phyloP scores from a whole-genome alignment of 2,329 filamentous ascomycete species.

The Aschersonia sp. region DNA sequence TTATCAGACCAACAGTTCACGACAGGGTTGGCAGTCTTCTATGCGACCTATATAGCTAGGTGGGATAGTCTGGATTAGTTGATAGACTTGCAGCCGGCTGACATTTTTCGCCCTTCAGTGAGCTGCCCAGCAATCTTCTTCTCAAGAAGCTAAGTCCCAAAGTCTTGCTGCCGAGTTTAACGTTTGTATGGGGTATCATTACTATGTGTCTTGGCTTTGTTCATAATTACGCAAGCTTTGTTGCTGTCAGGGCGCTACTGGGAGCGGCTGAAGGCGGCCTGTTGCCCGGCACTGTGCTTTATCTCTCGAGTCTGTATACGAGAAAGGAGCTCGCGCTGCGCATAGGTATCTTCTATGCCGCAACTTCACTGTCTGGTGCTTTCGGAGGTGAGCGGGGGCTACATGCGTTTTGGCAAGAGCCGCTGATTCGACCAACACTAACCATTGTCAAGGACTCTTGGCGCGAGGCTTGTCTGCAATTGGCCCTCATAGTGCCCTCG shows the following conservation, averaged over 20 bases:
- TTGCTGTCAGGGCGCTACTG: slow-evolving; percentile 55
- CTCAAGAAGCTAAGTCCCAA: slow-evolving; percentile 48
- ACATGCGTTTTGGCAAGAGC: slow-evolving; percentile 5
- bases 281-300: slow-evolving; percentile 55
- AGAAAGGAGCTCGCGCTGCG: slow-evolving; percentile 58
- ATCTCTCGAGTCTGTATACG: slow-evolving; percentile 65
- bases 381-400: slow-evolving; percentile 52
- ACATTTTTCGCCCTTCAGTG: slow-evolving; percentile 14
- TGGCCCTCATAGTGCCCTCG: slow-evolving; percentile 49
- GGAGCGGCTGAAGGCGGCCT: slow-evolving; percentile 56
- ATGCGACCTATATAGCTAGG: slow-evolving; percentile 49
- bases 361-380: slow-evolving; percentile 56
- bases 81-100: background rate
- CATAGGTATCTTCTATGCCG: slow-evolving; percentile 60
- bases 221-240: slow-evolving; percentile 46
- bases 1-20: slow-evolving; percentile 51
- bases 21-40: slow-evolving; percentile 49
- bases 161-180: slow-evolving; percentile 50
- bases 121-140: slow-evolving; percentile 51
- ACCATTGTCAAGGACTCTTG: slow-evolving; percentile 45
- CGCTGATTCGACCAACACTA: background rate
- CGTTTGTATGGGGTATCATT: slow-evolving; percentile 49
- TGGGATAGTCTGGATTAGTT: slow-evolving; percentile 9
- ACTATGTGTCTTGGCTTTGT: slow-evolving; percentile 58
- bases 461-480: slow-evolving; percentile 51